A percentile compares a stretch with the other conserved stretches of the same genome.
Evolutionary conservation across 768 basidiomycete genomes (phyloP).

Genomic region (Hydnomerulius pinastri): DNA sequence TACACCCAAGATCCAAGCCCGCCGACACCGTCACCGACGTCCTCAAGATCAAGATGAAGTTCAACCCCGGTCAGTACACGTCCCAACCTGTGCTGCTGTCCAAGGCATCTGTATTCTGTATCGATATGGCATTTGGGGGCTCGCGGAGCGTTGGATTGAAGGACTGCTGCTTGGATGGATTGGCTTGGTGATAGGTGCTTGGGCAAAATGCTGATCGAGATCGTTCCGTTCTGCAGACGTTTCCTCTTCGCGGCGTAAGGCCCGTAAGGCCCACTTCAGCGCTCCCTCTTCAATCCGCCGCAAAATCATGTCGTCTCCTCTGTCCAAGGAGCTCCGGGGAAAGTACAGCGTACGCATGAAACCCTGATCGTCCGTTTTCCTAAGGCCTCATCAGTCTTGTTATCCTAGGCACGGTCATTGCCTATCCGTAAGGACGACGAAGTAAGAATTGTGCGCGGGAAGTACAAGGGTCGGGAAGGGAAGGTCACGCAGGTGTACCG

Average conservation of each 20-base stretch:
- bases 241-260: conserved; percentile 95
- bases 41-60: conserved; percentile 79
- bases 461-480: conserved; percentile 99
- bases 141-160: conserved; percentile 57
- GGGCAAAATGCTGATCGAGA: conserved; percentile 34
- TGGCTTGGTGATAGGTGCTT: conserved; percentile 9
- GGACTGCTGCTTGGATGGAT: conserved; percentile 44
- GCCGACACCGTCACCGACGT: conserved; percentile 53
- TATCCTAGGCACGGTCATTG: conserved; percentile 75
- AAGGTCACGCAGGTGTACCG: conserved; percentile 98
- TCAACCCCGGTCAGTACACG: conserved; percentile 72
- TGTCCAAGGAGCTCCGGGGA: conserved; percentile 91
- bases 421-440: conserved; percentile 99
- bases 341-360: conserved; percentile 80
- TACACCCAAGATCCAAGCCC: conserved; percentile 23
- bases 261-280: conserved; percentile 96
- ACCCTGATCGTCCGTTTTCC: not conserved
- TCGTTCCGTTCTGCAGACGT: conserved; percentile 54
- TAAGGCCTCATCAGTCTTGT: not conserved
- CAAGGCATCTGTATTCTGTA: conserved; percentile 18
- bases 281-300: conserved; percentile 94
- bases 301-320: conserved; percentile 96
- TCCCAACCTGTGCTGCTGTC: conserved; percentile 19
- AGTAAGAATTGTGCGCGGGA: conserved; percentile 93
- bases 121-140: conserved; percentile 30